Base-by-base conservation (phyloP, 805 yeast genomes). In the Zygotorulaspora sp. region DNA sequence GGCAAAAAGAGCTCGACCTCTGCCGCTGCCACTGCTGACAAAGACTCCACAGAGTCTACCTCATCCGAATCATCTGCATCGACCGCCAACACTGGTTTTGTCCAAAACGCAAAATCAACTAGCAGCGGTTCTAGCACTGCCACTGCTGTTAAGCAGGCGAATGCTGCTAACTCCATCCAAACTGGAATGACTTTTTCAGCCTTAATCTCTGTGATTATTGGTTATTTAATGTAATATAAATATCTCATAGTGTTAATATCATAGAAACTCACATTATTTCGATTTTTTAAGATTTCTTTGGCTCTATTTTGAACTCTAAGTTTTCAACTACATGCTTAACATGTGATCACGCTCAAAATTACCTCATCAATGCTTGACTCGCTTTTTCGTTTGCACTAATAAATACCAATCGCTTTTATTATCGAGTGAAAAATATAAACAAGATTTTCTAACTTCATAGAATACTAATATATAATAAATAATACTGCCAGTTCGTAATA, bases 91-190 rank as follows among this genome's bases (percentile, higher is more conserved):
- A 38, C 50, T 5, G 50, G 48, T 10, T 50, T 50, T 24, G 43
- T 48, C 16, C 54, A 50, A 30, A 40, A 48, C 42, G 42, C 45
- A 20, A 45, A 45, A 12, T 41, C 44, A 7, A 37, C 38, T 27
- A 38, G 35, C 30, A 31, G 19, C 23, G 32, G 36, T 22, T 26
- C 38, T 20, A 30, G 33, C 17, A 29, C 32, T 17, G 35, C 27
- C 23, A 23, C 44, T 18, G 38, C 35, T 9, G 20, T 45, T 14
- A 24, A 36, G 6, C 36, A 33, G 12, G 18, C 40, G 13, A 38
- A 38, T 12, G 35, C 47, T 14, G 42, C 44, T 6, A 23, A 21
- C 28, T 30, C 36, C 20, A 15, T 39, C 27, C 41, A 38, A 9
- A 43, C 36, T 15, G 48, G 44, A 6, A 21, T 40, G 11, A 39